A percentile compares a stretch with the other conserved stretches of the same genome.
phyloP scores from a whole-genome alignment of 73 alveolate genomes.

The Paramecium tetraurelia region DNA sequence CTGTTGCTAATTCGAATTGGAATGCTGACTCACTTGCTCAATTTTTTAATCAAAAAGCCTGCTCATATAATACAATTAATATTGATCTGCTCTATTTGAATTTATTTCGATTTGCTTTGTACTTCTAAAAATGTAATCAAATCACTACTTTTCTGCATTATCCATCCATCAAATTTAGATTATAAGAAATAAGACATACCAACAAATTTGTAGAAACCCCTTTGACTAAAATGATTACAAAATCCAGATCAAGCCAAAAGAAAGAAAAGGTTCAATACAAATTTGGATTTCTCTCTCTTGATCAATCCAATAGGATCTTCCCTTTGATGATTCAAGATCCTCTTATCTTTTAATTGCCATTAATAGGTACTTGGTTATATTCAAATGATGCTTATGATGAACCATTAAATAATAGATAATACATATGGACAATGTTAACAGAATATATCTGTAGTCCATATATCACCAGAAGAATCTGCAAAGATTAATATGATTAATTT shows the following conservation, averaged over 20 bases:
- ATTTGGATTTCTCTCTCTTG: constrained; percentile 47
- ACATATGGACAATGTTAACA: constrained; percentile 7
- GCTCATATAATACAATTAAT: neutral
- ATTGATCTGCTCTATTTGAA: neutral
- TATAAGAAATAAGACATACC: constrained; percentile 15
- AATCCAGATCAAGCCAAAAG: constrained; percentile 33
- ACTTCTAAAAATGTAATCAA: neutral
- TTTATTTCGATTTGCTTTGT: neutral
- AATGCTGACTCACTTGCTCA: neutral
- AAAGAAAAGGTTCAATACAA: constrained; percentile 18
- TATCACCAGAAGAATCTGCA: constrained; percentile 1
- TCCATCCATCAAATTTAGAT: constrained; percentile 2
- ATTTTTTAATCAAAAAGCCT: neutral
- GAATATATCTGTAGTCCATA: neutral
- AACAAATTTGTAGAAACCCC: constrained; percentile 52
- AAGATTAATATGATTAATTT: constrained; percentile 27
- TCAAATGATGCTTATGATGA: constrained; percentile 51
- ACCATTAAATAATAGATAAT: constrained; percentile 24
- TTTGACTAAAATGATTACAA: constrained; percentile 26
- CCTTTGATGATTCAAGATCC: constrained; percentile 43
- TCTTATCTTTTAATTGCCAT: neutral
- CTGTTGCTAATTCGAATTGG: neutral
- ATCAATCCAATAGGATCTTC: constrained; percentile 21
- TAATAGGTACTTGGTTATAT: constrained; percentile 38
- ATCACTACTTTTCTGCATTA: neutral